Evolutionary conservation across 345 rosid species (phyloP), one percentile per base, ranked within the genome.

Genomic region (Salix brachista): DNA sequence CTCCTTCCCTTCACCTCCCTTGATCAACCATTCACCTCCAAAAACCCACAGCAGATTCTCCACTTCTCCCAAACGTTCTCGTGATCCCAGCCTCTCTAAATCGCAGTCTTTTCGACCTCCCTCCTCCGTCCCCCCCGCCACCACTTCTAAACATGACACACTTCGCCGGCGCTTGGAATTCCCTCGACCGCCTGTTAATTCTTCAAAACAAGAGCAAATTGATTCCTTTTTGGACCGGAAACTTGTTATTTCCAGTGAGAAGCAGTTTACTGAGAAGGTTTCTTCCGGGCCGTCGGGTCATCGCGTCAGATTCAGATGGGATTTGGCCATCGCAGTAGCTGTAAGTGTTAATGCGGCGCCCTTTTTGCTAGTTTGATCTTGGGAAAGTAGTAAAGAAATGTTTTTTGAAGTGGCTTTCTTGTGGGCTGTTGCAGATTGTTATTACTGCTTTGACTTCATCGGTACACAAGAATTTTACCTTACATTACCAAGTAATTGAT

Each of bases 1-100:
- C 89, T 84, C 89, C 81, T 88, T 89, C 89, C 92, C 92, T 64
- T 88, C 92, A 1, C 87, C 86, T 46, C 80, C 89, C 71, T 88
- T 81, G 86, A 77, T 81, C 82, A 88, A 82, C 74, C 83, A 82
- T 18, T 60, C 77, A 11, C 30, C 84, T 75, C 74, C 75, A 14
- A 84, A 72, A 58, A 67, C 77, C 76, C 81, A 80, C 30, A 86
- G 90, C 32, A 70, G 89, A 28, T 89, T 85, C 87, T 81, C 88
- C 75, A 75, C 85, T 21, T 41, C 75, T 71, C 89, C 70, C 85
- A 9, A 77, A 14, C 67, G 62, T 19, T 52, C 69, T 60, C 80
- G 64, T 34, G 76, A 75, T 73, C 37, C 83, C 73, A 70, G 67
- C 23, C 74, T 73, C n/a, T 74, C 48, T 16, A 76, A 64, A 52